phyloP scores from a whole-genome alignment of 768 basidiomycete species.

The Podaxis sp. region DNA sequence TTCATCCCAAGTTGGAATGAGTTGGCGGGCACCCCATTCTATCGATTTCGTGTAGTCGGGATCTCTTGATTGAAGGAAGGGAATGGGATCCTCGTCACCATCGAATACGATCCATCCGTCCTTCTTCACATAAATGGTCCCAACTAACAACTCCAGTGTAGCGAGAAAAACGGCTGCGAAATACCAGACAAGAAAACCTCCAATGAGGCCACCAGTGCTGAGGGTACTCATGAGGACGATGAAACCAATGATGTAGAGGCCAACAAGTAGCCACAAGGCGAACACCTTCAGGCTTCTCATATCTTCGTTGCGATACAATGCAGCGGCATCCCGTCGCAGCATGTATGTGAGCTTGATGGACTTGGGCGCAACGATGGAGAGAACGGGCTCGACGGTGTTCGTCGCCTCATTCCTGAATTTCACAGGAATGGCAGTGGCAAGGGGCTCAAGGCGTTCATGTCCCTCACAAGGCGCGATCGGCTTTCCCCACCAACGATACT shows the following conservation, averaged over 20 bases:
- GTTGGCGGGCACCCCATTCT: conserved; percentile 18
- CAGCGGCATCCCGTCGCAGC: conserved; percentile 5
- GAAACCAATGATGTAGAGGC: not conserved
- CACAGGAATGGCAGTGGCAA: conserved; percentile 12
- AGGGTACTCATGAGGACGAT: not conserved
- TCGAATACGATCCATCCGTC: conserved; percentile 17
- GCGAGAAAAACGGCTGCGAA: not conserved
- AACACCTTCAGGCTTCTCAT: conserved; percentile 6
- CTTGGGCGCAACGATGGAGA: conserved; percentile 16
- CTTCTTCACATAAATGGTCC: conserved; percentile 14
- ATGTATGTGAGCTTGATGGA: conserved; percentile 16
- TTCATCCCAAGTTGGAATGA: conserved; percentile 13
- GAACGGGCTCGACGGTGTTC: conserved; percentile 1
- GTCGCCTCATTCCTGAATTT: not conserved
- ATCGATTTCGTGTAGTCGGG: not conserved
- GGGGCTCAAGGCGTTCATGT: conserved; percentile 11
- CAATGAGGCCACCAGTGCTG: not conserved
- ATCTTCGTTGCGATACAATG: not conserved
- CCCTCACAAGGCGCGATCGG: conserved; percentile 14
- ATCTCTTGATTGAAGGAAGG: conserved; percentile 16
- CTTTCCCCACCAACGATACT: conserved; percentile 16
- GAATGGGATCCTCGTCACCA: conserved; percentile 13
- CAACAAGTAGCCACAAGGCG: not conserved
- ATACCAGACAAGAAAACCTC: not conserved
- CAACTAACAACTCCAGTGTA: conserved; percentile 7